Conservation (phyloP, 495 filamentous ascomycete genomes). For the Xylaria flabelliformis region DNA sequence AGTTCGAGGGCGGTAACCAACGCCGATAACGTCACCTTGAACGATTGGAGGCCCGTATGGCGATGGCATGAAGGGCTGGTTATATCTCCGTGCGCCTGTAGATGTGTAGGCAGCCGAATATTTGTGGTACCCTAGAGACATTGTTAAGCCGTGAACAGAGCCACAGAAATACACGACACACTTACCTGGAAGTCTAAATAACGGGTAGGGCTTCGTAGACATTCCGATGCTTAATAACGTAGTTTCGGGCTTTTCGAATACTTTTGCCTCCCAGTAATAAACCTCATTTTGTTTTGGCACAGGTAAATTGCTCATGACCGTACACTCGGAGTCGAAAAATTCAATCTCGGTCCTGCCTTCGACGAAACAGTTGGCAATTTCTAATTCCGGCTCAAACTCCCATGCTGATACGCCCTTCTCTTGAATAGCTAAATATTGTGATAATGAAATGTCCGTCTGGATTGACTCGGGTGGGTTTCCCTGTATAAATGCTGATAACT, state of each 20-base stretch:
- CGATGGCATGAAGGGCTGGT: conserved; percentile 83
- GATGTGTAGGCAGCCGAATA: conserved; percentile 90
- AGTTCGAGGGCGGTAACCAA: conserved; percentile 92
- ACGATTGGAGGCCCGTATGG: conserved; percentile 82
- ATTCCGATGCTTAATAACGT: conserved; percentile 88
- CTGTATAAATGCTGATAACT: conserved; percentile 79
- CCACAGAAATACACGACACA: conserved; percentile 18
- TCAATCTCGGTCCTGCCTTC: conserved; percentile 96
- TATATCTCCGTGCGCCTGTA: conserved; percentile 81
- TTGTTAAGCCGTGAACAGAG: conserved; percentile 17
- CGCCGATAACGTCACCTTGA: conserved; percentile 94
- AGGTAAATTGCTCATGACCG: conserved; percentile 94
- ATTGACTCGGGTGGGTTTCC: conserved; percentile 94
- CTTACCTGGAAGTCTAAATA: conserved; percentile 91
- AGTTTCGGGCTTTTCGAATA: conserved; percentile 93
- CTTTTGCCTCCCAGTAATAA: conserved; percentile 99
- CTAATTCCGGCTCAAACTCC: conserved; percentile 97
- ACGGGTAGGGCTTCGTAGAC: conserved; percentile 93
- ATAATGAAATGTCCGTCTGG: conserved; percentile 95
- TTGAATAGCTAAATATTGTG: conserved; percentile 97
- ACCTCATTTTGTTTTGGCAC: conserved; percentile 99
- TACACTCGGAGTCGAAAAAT: conserved; percentile 97
- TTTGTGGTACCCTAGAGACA: conserved; percentile 79
- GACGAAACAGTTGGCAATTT: conserved; percentile 99
- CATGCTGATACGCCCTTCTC: conserved; percentile 98